A percentile compares a stretch with the other conserved stretches of the same genome.
Conservation (phyloP, 176 grass and related monocot genomes). For the Oryza rufipogon region DNA sequence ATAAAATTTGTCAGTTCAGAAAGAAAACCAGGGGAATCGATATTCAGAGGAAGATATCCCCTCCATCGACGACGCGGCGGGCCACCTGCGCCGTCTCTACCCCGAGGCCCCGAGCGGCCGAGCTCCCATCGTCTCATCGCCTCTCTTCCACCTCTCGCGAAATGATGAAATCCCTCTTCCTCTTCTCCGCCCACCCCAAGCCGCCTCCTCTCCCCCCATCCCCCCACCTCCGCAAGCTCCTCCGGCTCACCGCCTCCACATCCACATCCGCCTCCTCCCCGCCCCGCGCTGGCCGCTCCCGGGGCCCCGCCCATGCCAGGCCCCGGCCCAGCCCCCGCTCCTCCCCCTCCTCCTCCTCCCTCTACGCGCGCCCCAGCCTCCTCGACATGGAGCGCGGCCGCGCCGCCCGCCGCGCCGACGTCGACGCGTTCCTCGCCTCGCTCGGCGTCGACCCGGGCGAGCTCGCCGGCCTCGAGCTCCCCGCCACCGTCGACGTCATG, state of each 20-base stretch:
- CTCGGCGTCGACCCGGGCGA: slow-evolving; percentile 70
- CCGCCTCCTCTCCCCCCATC: slow-evolving; percentile 25
- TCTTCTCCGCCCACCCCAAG: slow-evolving; percentile 47
- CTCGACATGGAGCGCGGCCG: slow-evolving; percentile 64
- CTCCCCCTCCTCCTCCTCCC: slow-evolving; percentile 28
- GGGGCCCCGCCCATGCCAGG: neutral
- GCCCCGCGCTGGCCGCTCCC: slow-evolving; percentile 22
- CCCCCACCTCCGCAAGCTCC: slow-evolving; percentile 29
- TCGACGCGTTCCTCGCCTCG: slow-evolving; percentile 58
- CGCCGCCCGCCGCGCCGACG: slow-evolving; percentile 58
- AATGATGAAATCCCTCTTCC: slow-evolving; percentile 47
- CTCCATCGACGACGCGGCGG: too few relatives aligned
- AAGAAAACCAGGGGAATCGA: too few relatives aligned
- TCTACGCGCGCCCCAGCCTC: slow-evolving; percentile 76
- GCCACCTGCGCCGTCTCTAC: too few relatives aligned
- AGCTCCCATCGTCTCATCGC: neutral
- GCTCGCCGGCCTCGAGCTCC: slow-evolving; percentile 77
- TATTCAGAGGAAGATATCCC: too few relatives aligned
- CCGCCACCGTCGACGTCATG: slow-evolving; percentile 78
- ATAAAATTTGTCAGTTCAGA: too few relatives aligned
- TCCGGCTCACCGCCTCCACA: slow-evolving; percentile 25
- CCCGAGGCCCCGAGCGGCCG: too few relatives aligned
- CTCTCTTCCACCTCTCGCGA: neutral
- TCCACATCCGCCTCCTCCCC: slow-evolving; percentile 17
- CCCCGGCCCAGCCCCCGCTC: neutral